phyloP scores from a whole-genome alignment of 2,329 filamentous ascomycete species.

The Aspergillus fumigatiaffinis region DNA sequence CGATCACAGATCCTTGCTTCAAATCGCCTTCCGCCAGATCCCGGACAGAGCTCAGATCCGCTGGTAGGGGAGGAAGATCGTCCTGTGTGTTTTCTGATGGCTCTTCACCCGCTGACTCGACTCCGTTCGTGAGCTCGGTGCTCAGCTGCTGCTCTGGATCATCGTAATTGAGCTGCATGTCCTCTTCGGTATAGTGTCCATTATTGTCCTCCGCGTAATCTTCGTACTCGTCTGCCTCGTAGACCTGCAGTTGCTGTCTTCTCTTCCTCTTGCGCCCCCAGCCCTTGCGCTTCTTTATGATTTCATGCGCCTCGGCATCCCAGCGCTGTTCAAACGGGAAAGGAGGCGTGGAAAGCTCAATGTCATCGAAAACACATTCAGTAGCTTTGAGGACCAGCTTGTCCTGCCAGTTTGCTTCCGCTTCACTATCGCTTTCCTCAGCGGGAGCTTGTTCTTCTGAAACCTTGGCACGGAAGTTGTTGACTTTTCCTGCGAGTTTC shows the following conservation, averaged over 20 bases:
- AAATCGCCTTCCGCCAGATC: conserved; percentile 31
- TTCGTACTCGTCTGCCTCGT: conserved; percentile 42
- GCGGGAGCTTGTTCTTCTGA: conserved; percentile 21
- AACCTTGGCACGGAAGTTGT: conserved; percentile 25
- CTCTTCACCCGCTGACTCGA: conserved; percentile 13
- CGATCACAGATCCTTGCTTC: conserved; percentile 39
- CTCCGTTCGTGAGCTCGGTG: conserved; percentile 8
- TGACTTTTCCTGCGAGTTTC: conserved; percentile 56
- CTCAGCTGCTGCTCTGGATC: conserved; percentile 33
- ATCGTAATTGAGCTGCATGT: conserved; percentile 41
- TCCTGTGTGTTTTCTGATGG: conserved; percentile 41
- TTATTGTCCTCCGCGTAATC: conserved; percentile 36
- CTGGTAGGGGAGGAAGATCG: conserved; percentile 47
- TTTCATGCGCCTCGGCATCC: conserved; percentile 67
- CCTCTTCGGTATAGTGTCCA: conserved; percentile 24
- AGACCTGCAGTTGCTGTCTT: conserved; percentile 52
- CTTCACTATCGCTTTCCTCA: conserved; percentile 37
- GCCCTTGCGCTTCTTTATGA: conserved; percentile 38
- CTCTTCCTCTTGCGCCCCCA: conserved; percentile 35
- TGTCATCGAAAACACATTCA: conserved; percentile 71
- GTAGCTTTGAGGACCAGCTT: conserved; percentile 74
- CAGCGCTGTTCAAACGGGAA: conserved; percentile 89
- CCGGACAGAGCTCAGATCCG: conserved; percentile 63
- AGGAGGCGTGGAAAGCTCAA: conserved; percentile 69
- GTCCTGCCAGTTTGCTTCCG: conserved; percentile 65